phyloP scores from a whole-genome alignment of 2,329 filamentous ascomycete genomes.

The Gliomastix tumulicola region DNA sequence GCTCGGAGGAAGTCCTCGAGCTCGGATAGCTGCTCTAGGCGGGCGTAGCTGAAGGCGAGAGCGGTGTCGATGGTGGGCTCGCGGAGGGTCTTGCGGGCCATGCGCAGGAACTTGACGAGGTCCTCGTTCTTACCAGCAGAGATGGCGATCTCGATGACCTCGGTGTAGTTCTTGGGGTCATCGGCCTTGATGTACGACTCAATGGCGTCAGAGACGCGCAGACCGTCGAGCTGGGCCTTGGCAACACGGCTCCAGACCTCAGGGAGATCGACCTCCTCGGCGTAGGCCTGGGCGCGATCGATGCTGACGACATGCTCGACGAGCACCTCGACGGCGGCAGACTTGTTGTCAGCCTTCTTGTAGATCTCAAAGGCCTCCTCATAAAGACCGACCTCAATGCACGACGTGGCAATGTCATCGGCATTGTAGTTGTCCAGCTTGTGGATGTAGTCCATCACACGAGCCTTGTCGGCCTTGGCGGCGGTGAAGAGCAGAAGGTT shows the following conservation, averaged over 20 bases:
- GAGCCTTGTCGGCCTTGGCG: conserved; percentile 90
- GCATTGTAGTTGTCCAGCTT: conserved; percentile 83
- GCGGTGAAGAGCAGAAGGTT: conserved; percentile 95
- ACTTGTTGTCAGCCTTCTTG: conserved; percentile 93
- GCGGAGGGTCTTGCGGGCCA: conserved; percentile 94
- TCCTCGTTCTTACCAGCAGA: conserved; percentile 97
- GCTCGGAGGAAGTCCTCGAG: conserved; percentile 92
- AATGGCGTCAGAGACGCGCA: conserved; percentile 86
- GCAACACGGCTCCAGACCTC: conserved; percentile 98
- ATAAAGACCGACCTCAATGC: conserved; percentile 88
- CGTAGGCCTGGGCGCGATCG: conserved; percentile 91
- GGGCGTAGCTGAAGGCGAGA: conserved; percentile 87
- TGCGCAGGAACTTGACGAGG: conserved; percentile 89
- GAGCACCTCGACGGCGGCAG: conserved; percentile 80
- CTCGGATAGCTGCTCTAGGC: conserved; percentile 84
- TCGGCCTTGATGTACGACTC: conserved; percentile 95
- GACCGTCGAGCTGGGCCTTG: conserved; percentile 93
- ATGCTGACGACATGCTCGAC: conserved; percentile 97
- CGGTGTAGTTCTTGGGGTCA: conserved; percentile 86
- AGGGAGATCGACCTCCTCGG: conserved; percentile 85
- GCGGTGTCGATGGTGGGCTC: conserved; percentile 92
- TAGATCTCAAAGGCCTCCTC: conserved; percentile 98
- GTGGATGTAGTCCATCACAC: conserved; percentile 95
- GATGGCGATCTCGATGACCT: conserved; percentile 93
- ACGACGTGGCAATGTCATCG: conserved; percentile 86